Percentiles rank a stretch among this genome's conserved stretches.
These are phyloP conservation scores for Stromatinia cepivora DNA, from an alignment of 2,329 filamentous ascomycete species.

Conservation along the genomic window DNA sequence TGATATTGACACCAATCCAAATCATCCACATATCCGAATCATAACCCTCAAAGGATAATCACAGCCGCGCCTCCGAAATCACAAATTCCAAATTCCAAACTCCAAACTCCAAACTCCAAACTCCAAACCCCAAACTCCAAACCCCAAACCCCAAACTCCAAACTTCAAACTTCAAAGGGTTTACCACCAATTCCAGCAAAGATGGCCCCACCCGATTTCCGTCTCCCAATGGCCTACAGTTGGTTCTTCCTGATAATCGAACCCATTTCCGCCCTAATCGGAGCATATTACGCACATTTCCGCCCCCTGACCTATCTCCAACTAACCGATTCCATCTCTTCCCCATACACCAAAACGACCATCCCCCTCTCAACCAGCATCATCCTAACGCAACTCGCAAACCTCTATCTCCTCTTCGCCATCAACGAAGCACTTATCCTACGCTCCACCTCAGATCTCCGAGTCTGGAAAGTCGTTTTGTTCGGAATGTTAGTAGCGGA, in stretches of 20 bases:
- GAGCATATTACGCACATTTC: slow-evolving; percentile 55
- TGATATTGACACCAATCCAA: no score
- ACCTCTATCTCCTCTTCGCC: slow-evolving; percentile 75
- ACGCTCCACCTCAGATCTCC: slow-evolving; percentile 64
- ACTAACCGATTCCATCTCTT: slow-evolving; percentile 55
- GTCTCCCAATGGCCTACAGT: slow-evolving; percentile 62
- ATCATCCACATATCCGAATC: no score
- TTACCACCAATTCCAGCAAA: not conserved
- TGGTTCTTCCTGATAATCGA: slow-evolving; percentile 77
- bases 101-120: not conserved
- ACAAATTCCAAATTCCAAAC: no score
- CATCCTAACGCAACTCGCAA: slow-evolving; percentile 72
- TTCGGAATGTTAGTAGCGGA: slow-evolving; percentile 72
- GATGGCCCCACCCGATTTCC: slow-evolving; percentile 42
- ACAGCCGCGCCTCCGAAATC: no score
- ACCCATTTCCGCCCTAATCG: slow-evolving; percentile 53
- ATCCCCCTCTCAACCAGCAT: slow-evolving; percentile 63
- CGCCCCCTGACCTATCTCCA: slow-evolving; percentile 58
- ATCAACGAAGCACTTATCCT: slow-evolving; percentile 76
- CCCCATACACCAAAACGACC: slow-evolving; percentile 25
- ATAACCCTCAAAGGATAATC: no score
- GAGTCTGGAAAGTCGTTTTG: slow-evolving; percentile 69
- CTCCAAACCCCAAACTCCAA: not conserved
- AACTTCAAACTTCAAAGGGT: not conserved
- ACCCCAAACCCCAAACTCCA: no score